A percentile compares a stretch with the other conserved stretches of the same genome.
These are phyloP conservation scores for Corymbia citriodora DNA, from an alignment of 441 rosid species.

Conservation along the genomic window DNA sequence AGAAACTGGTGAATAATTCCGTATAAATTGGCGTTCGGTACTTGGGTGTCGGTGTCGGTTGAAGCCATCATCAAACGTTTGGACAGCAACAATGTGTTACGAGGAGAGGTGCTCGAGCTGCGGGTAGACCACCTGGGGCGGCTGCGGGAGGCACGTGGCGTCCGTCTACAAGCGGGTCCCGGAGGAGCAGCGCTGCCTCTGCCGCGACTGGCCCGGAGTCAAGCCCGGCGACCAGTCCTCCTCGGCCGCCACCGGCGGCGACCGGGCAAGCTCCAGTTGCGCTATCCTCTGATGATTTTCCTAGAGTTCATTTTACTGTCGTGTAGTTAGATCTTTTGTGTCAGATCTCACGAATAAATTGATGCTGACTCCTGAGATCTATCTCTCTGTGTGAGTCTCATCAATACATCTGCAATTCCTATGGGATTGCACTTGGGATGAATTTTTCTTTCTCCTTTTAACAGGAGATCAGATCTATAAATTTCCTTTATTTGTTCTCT, in stretches of 20 bases:
- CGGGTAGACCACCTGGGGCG: constrained; percentile 41
- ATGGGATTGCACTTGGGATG: too few species aligned
- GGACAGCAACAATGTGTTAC: constrained; percentile 17
- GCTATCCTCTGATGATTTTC: constrained; percentile 8
- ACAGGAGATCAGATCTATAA: too few species aligned
- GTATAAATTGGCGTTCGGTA: not conserved
- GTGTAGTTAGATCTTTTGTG: not conserved
- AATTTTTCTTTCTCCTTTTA: too few species aligned
- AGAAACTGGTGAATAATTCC: not conserved
- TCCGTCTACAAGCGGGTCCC: constrained; percentile 27
- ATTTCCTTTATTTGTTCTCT: too few species aligned
- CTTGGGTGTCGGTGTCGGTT: not conserved
- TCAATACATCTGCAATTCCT: too few species aligned
- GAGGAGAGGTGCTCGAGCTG: constrained; percentile 30
- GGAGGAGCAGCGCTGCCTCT: constrained; percentile 29
- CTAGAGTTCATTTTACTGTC: not conserved
- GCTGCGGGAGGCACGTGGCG: constrained; percentile 35
- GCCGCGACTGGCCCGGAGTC: constrained; percentile 38
- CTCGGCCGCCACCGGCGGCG: not conserved
- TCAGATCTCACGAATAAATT: not conserved
- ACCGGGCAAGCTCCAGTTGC: constrained; percentile 1
- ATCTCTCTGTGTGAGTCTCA: not conserved
- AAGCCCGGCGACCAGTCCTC: not conserved
- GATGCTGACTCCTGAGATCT: not conserved
- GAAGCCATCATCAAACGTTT: too few species aligned